Evolutionary conservation across 352 stramenopile genomes (phyloP), one percentile per base, ranked within the genome.

Genomic region (Pythium apleroticum): DNA sequence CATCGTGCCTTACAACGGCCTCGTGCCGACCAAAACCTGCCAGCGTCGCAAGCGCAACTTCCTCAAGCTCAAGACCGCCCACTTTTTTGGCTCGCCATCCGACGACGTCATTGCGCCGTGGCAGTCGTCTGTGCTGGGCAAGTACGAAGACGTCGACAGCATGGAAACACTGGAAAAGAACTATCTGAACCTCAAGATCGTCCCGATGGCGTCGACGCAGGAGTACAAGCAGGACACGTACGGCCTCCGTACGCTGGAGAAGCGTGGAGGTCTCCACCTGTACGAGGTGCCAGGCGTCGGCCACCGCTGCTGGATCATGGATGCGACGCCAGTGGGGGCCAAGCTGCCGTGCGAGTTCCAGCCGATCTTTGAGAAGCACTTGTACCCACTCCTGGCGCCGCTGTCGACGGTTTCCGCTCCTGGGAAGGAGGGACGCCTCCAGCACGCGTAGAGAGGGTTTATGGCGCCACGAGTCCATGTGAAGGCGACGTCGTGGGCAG

Each of bases 171-270:
- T 84, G 7, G 65, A 64, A 33, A 63, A 64, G 15, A 67, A 69
- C 35, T 84, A 78, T 27, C 45, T 62, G 19, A 57, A 33, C 19
- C 52, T 88, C 17, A 67, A 66, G 2, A 50, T 83, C 1, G 48
- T 82, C 25, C 57, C 75, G 4, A 75, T 74, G 66, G 69, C 57
- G n/a, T 50, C 76, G 24, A 76, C 76, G 17, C n/a, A 46, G 0
- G 76, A 85, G 64, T 82, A 80, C 63, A 64, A 57, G 15, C 27
- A 68, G 5, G 77, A 85, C 66, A 65, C 62, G 33, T 85, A 79
- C 41, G 72, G 77, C 0, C 52, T 81, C 17, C 25, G 65, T 20
- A 76, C 73, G 33, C 53, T 83, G 24, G 66, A 81, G 27, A 49
- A 65, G 27, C 69, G 67, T 25, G 61, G 68, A 4, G 63, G 56